Evolutionary conservation across 495 filamentous ascomycete species (phyloP).

Genomic region (Extremus antarcticus): DNA sequence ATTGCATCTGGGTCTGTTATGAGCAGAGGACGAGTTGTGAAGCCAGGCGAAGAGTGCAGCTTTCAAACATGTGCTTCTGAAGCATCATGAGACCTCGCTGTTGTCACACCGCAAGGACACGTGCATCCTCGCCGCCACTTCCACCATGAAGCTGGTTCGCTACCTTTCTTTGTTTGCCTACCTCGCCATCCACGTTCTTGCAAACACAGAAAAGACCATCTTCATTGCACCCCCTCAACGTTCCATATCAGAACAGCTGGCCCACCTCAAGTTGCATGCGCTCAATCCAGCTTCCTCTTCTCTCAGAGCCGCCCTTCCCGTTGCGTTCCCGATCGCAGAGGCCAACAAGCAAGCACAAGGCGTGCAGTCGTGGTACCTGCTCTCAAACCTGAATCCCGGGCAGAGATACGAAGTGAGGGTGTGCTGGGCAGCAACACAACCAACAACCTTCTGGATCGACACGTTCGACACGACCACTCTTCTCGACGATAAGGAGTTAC

Average conservation of each 20-base stretch:
- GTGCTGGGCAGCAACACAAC: slow-evolving; percentile 96
- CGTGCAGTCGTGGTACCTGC: slow-evolving; percentile 65
- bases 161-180: slow-evolving; percentile 22
- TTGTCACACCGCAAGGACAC: background rate
- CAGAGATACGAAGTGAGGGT: slow-evolving; percentile 85
- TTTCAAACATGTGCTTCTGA: background rate
- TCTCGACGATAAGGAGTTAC: slow-evolving; percentile 48
- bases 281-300: slow-evolving; percentile 47
- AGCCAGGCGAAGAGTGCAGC: too few relatives aligned
- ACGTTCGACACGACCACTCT: slow-evolving; percentile 33
- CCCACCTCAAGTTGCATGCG: slow-evolving; percentile 25
- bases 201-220: slow-evolving; percentile 86
- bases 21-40: too few relatives aligned
- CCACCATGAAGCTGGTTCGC: slow-evolving; percentile 9
- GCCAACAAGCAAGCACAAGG: slow-evolving; percentile 39
- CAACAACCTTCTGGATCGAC: slow-evolving; percentile 64
- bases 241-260: slow-evolving; percentile 48
- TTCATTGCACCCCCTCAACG: slow-evolving; percentile 58
- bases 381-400: slow-evolving; percentile 59
- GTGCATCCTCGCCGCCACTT: slow-evolving; percentile 1
- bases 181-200: slow-evolving; percentile 31
- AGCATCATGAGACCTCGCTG: background rate
- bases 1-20: too few relatives aligned
- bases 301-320: slow-evolving; percentile 50
- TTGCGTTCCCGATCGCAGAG: slow-evolving; percentile 48